These are phyloP conservation scores for Calonectria multiphialidica DNA, from an alignment of 2,329 filamentous ascomycete species.

Conservation along the genomic window DNA sequence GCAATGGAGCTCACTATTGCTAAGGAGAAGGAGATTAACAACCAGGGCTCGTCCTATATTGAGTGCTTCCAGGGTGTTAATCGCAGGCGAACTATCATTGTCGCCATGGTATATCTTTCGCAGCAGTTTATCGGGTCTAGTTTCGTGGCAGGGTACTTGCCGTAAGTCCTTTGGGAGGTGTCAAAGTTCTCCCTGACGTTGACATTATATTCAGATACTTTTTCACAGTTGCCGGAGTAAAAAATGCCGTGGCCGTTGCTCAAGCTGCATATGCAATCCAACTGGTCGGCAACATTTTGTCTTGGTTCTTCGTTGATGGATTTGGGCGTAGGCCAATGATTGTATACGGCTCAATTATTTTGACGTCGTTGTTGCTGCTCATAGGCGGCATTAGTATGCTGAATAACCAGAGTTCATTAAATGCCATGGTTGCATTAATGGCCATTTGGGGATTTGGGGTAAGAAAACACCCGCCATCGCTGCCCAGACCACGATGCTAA, in stretches of 20 bases:
- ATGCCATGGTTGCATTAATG: constrained; percentile 9
- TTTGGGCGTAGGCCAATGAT: constrained; percentile 43
- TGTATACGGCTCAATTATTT: constrained; percentile 37
- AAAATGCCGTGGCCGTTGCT: constrained; percentile 39
- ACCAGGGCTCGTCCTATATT: constrained; percentile 30
- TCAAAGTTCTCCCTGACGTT: no score
- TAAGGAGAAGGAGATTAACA: constrained; percentile 32
- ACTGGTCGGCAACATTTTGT: constrained; percentile 42
- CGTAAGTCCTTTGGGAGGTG: not conserved
- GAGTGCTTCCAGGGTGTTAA: constrained; percentile 42
- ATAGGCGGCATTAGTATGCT: constrained; percentile 35
- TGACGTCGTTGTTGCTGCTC: constrained; percentile 40
- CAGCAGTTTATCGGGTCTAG: constrained; percentile 44
- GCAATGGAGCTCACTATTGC: constrained; percentile 33
- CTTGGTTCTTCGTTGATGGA: constrained; percentile 43
- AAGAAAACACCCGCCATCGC: not conserved
- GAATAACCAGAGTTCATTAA: not conserved
- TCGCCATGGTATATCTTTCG: constrained; percentile 44
- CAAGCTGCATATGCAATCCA: constrained; percentile 44
- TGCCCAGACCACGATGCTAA: no score
- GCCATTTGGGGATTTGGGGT: constrained; percentile 12
- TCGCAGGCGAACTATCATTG: constrained; percentile 39
- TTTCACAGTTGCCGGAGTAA: constrained; percentile 40
- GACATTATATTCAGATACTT: no score
- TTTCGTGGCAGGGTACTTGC: constrained; percentile 41